These are phyloP conservation scores for Podaxis pistillaris DNA, from an alignment of 768 basidiomycete genomes.

Conservation along the genomic window DNA sequence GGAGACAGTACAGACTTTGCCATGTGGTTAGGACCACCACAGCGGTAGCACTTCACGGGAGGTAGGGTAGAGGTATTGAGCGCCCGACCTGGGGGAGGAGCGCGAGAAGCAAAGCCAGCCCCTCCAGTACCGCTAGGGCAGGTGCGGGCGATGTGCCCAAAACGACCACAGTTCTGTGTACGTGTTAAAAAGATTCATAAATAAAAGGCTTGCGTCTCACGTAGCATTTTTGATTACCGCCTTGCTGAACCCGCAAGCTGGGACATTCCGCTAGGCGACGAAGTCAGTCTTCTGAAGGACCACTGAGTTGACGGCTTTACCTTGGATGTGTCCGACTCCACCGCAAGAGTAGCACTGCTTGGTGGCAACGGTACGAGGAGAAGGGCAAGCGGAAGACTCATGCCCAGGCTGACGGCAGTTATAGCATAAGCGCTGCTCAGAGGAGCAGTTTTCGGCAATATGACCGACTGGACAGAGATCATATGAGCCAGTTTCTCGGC, in stretches of 20 bases:
- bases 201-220: slow-evolving; percentile 41
- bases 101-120: slow-evolving; percentile 58
- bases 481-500: slow-evolving; percentile 15
- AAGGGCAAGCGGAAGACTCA: slow-evolving; percentile 85
- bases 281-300: neutral
- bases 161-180: slow-evolving; percentile 71
- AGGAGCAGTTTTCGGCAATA: slow-evolving; percentile 89
- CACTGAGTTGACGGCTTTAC: slow-evolving; percentile 22
- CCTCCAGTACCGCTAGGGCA: slow-evolving; percentile 55
- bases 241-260: slow-evolving; percentile 66
- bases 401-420: slow-evolving; percentile 96
- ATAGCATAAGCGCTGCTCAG: slow-evolving; percentile 88
- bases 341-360: slow-evolving; percentile 95
- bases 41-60: slow-evolving; percentile 86
- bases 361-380: slow-evolving; percentile 75
- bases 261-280: slow-evolving; percentile 72
- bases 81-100: slow-evolving; percentile 71
- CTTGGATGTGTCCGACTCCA: slow-evolving; percentile 86
- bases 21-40: slow-evolving; percentile 87
- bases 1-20: slow-evolving; percentile 50
- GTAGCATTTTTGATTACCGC: slow-evolving; percentile 78
- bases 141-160: slow-evolving; percentile 78
- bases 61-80: slow-evolving; percentile 76
- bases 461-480: slow-evolving; percentile 67
- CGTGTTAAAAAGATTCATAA: neutral